Evolutionary conservation across 2,329 filamentous ascomycete genomes (phyloP).

Genomic region (Cytospora piceae): DNA sequence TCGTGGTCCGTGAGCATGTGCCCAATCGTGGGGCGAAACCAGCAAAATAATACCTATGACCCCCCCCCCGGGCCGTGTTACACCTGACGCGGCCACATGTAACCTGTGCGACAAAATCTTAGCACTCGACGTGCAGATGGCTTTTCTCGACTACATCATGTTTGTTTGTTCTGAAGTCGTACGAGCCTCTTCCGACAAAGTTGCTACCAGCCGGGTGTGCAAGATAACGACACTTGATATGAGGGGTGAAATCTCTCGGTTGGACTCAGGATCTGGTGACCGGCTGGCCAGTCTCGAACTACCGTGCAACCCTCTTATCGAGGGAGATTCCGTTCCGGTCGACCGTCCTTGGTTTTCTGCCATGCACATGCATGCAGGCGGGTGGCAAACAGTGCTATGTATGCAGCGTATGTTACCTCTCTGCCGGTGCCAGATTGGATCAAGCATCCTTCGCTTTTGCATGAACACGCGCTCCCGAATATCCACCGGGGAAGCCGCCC

Average conservation of each 20-base stretch:
- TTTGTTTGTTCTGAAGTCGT: slow-evolving; percentile 6
- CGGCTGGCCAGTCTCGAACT: neutral
- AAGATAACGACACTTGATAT: neutral
- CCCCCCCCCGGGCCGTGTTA: neutral
- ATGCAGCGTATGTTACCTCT: neutral
- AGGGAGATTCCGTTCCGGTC: neutral
- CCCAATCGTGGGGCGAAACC: neutral
- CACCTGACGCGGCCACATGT: slow-evolving; percentile 3
- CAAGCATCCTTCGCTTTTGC: neutral
- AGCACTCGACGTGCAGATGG: slow-evolving; percentile 10
- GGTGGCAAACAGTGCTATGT: neutral
- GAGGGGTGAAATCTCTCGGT: neutral
- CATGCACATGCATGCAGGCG: neutral
- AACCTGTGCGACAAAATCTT: neutral
- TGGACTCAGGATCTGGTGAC: neutral
- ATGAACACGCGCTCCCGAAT: neutral
- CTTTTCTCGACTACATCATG: slow-evolving; percentile 7
- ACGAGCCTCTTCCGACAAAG: neutral
- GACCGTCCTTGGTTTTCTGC: neutral
- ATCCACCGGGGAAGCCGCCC: neutral
- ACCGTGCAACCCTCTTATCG: neutral
- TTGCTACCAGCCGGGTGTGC: neutral
- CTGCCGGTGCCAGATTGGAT: neutral
- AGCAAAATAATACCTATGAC: neutral
- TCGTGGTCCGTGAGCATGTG: neutral